Evolutionary conservation across 2,329 filamentous ascomycete species (phyloP).

Genomic region (Aphanocladium album): DNA sequence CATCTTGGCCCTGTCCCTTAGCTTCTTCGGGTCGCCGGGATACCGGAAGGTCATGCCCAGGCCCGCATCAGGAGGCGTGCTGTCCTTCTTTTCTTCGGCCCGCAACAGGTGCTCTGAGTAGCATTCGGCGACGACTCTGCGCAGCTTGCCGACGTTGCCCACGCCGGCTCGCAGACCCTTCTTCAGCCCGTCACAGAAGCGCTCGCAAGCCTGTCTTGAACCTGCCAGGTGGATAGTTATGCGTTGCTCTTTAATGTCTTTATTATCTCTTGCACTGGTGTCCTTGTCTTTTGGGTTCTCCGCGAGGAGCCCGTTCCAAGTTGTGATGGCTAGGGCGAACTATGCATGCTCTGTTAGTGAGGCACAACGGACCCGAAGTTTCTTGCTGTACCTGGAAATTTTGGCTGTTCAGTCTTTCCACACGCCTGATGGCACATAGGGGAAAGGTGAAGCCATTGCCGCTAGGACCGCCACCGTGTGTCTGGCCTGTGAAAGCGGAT

Average conservation of each 20-base stretch:
- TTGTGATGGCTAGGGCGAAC: conserved; percentile 91
- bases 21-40: conserved; percentile 88
- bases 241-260: conserved; percentile 62
- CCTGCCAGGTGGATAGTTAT: conserved; percentile 90
- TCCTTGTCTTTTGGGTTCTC: conserved; percentile 49
- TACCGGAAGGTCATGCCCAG: conserved; percentile 90
- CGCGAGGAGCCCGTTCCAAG: conserved; percentile 74
- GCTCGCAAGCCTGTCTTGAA: conserved; percentile 81
- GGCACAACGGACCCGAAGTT: not conserved
- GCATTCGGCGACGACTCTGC: conserved; percentile 73
- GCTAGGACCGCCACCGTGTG: conserved; percentile 84
- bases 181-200: conserved; percentile 95
- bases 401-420: conserved; percentile 89
- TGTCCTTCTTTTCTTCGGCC: conserved; percentile 56
- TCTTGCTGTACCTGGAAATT: conserved; percentile 60
- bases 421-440: conserved; percentile 82
- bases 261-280: conserved; percentile 34
- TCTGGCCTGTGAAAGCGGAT: conserved; percentile 84
- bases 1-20: conserved; percentile 95
- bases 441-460: conserved; percentile 96
- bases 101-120: conserved; percentile 83
- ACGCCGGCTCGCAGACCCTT: conserved; percentile 82
- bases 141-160: conserved; percentile 80
- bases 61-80: conserved; percentile 72
- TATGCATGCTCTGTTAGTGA: conserved; percentile 24